These are phyloP conservation scores for Aciculosporium take DNA, from an alignment of 2,329 filamentous ascomycete species.

Conservation along the genomic window DNA sequence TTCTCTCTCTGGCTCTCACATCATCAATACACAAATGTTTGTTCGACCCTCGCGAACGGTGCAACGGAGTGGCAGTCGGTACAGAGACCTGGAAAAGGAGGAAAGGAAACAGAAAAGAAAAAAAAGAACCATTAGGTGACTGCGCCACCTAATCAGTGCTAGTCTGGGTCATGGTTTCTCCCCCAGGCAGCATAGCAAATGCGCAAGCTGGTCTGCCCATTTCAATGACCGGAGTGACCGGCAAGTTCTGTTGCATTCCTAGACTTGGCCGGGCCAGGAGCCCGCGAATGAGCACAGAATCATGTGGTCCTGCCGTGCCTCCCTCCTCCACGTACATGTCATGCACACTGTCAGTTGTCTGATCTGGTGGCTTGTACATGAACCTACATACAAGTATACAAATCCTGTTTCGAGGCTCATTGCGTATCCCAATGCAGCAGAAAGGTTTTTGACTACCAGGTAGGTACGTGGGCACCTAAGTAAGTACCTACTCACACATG, in stretches of 20 bases:
- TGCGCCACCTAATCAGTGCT: not conserved
- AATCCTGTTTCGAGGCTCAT: not conserved
- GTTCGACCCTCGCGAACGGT: not conserved
- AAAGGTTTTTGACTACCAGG: not conserved
- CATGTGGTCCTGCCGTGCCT: not conserved
- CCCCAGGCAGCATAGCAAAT: not conserved
- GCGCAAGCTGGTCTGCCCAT: not conserved
- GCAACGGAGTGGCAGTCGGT: not conserved
- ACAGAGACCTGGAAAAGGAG: not conserved
- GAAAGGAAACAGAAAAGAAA: not conserved
- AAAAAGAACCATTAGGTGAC: not conserved
- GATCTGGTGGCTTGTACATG: not conserved
- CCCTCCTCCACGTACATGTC: not conserved
- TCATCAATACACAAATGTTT: too few species aligned
- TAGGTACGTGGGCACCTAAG: too few species aligned
- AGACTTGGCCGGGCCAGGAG: not conserved
- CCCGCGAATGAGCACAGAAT: not conserved
- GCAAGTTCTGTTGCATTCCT: not conserved
- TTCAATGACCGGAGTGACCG: not conserved
- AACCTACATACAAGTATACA: too few species aligned
- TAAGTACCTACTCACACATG: not conserved
- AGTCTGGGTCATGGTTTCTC: not conserved
- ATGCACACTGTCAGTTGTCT: not conserved
- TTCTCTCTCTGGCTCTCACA: too few species aligned
- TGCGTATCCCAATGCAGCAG: not conserved